Evolutionary conservation across 345 rosid species (phyloP).

Genomic region (Leavenworthia alabamica): DNA sequence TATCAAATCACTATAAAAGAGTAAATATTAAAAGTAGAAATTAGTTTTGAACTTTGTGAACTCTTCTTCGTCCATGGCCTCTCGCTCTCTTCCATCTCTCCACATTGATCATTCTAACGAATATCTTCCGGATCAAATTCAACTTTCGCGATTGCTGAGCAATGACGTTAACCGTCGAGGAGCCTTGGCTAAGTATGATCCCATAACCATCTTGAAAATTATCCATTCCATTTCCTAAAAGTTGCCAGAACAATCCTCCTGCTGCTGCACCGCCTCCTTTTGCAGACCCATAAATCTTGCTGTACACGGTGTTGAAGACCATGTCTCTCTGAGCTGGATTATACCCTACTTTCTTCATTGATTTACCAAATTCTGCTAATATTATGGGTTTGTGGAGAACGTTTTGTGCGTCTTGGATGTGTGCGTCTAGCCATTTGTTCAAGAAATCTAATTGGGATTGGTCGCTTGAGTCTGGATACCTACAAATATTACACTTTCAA

Average conservation of each 20-base stretch:
- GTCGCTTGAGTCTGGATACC: slow-evolving; percentile 55
- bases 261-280: slow-evolving; percentile 78
- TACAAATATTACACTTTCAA: slow-evolving; percentile 21
- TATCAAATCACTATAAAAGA: slow-evolving; percentile 8
- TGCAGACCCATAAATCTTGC: slow-evolving; percentile 67
- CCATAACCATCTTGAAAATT: slow-evolving; percentile 81
- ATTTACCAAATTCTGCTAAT: slow-evolving; percentile 77
- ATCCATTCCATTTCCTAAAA: slow-evolving; percentile 66
- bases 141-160: slow-evolving; percentile 68
- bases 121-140: slow-evolving; percentile 53
- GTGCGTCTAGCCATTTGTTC: slow-evolving; percentile 68
- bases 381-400: slow-evolving; percentile 71
- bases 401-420: slow-evolving; percentile 66
- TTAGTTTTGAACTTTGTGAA: slow-evolving; percentile 26
- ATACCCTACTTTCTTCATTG: slow-evolving; percentile 47
- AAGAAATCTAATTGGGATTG: slow-evolving; percentile 49
- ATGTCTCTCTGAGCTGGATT: slow-evolving; percentile 50
- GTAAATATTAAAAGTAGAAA: neutral
- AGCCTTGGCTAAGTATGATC: slow-evolving; percentile 46
- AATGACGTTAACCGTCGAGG: slow-evolving; percentile 64
- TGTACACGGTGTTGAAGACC: slow-evolving; percentile 58
- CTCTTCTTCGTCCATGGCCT: slow-evolving; percentile 35
- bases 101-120: slow-evolving; percentile 50
- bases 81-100: slow-evolving; percentile 67
- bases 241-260: slow-evolving; percentile 95